Evolutionary conservation across 2,329 filamentous ascomycete species (phyloP).

Genomic region (Berkeleyomyces basicola): DNA sequence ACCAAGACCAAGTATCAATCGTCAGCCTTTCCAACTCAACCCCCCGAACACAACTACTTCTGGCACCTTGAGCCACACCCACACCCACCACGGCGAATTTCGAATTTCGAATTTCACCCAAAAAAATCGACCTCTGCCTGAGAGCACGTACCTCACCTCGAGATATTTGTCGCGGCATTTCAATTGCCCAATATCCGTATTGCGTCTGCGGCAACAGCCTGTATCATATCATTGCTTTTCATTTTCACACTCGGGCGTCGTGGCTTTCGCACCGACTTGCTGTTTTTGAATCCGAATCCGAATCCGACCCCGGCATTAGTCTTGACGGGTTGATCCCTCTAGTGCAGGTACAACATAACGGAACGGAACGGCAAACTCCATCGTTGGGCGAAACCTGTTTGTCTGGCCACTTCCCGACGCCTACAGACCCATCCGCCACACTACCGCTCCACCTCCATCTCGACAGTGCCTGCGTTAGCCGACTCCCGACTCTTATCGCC

Average conservation of each 20-base stretch:
- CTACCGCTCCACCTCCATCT: too few relatives aligned
- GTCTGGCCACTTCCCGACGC: too few relatives aligned
- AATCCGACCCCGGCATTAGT: background rate
- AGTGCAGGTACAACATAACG: background rate
- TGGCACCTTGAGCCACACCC: background rate
- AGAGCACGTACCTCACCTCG: background rate
- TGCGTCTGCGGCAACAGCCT: background rate
- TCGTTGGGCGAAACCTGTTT: too few relatives aligned
- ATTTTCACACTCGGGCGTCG: background rate
- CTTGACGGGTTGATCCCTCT: background rate
- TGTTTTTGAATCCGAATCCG: background rate
- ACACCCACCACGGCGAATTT: background rate
- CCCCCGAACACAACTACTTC: background rate
- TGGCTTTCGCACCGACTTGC: background rate
- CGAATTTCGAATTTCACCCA: background rate
- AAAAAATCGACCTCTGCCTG: background rate
- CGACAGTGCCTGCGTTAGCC: background rate
- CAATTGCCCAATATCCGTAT: background rate
- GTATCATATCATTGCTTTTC: background rate
- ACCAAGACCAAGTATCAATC: background rate
- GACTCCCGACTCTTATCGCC: background rate
- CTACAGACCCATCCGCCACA: too few relatives aligned
- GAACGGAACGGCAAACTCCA: too few relatives aligned
- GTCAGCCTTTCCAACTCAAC: constrained; percentile 3
- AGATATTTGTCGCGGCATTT: background rate